phyloP scores from a whole-genome alignment of 2,329 filamentous ascomycete genomes.

The Hortaea werneckii region DNA sequence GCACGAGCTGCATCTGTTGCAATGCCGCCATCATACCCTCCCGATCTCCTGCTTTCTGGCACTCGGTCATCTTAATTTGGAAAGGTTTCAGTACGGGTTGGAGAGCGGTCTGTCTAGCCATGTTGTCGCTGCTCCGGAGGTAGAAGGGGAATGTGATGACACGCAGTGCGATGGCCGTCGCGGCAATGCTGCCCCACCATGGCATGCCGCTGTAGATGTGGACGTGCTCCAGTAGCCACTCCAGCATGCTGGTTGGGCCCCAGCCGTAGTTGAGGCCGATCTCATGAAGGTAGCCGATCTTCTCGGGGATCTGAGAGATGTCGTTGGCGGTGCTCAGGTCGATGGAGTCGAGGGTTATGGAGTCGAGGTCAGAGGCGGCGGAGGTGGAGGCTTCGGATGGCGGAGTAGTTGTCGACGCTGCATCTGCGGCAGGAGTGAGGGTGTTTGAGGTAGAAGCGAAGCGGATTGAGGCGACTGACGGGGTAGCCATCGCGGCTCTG shows the following conservation, averaged over 20 bases:
- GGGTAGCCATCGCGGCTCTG: conserved; percentile 1
- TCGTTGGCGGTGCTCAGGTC: conserved; percentile 22
- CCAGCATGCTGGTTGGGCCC: conserved; percentile 63
- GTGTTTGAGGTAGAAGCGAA: conserved; percentile 22
- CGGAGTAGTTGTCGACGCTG: conserved; percentile 18
- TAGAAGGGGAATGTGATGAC: conserved; percentile 55
- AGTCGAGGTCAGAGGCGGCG: conserved; percentile 18
- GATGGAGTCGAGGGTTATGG: conserved; percentile 28
- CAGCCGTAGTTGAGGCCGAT: conserved; percentile 82
- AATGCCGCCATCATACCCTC: conserved; percentile 37
- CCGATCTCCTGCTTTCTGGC: conserved; percentile 36
- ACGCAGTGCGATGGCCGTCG: conserved; percentile 56
- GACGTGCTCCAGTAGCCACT: conserved; percentile 71
- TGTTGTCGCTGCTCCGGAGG: conserved; percentile 50
- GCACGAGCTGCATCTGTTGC: conserved; percentile 41
- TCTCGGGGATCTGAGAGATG: conserved; percentile 54
- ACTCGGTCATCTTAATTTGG: conserved; percentile 43
- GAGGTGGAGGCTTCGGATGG: conserved; percentile 9
- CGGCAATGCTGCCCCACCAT: conserved; percentile 70
- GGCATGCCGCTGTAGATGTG: conserved; percentile 66
- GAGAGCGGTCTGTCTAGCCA: conserved; percentile 52
- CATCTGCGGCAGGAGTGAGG: conserved; percentile 5
- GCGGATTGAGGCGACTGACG: conserved; percentile 8
- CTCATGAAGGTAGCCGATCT: conserved; percentile 70
- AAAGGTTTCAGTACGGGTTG: conserved; percentile 48